Evolutionary conservation across 306 rosid genomes (phyloP), one percentile per base, ranked within the genome.

Genomic region (Vicia villosa): DNA sequence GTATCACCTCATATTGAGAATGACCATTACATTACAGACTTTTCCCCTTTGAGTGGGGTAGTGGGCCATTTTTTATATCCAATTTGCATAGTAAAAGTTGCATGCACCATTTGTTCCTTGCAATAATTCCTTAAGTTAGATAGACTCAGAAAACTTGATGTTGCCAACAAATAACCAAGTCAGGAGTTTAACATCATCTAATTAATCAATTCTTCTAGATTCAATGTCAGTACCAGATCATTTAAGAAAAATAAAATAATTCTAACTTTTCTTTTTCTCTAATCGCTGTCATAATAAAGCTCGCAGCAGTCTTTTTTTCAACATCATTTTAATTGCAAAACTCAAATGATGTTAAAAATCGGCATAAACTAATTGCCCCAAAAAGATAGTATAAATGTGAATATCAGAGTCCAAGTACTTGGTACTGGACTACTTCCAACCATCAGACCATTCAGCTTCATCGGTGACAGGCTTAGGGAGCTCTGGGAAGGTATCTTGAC

Each of bases 401-500:
- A 47, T 74, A 50, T 52, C 36, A 34, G 32, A 45, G 12, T 26
- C 17, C 17, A 47, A 45, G 58, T 28, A 56, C n/a, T 1, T 49
- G 43, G 42, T 34, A 51, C 55, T 65, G 43, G 20, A 66, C 59
- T 66, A 71, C 46, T 69, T 87, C 97, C 98, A 86, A 60, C 95
- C 95, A 83, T 90, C 99, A 63, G 92, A 84, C 97, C 96, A 91
- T 66, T 88, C 96, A 50, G 79, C 86, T 77, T 91, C 95, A 66
- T 86, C 79, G 0, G 69, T 74, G 19, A 17, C 80, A 74, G 91
- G 87, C 63, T 69, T 64, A 38, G 85, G 79, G 50, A 66, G 34
- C 47, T 80, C 89, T 5, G 72, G 69, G 54, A 36, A 61, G 34
- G 74, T 19, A 40, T 86, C 67, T 52, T 63, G 82, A 34, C 45